Conservation (phyloP, 352 stramenopile genomes). For the Pilasporangium apinafurcum region DNA sequence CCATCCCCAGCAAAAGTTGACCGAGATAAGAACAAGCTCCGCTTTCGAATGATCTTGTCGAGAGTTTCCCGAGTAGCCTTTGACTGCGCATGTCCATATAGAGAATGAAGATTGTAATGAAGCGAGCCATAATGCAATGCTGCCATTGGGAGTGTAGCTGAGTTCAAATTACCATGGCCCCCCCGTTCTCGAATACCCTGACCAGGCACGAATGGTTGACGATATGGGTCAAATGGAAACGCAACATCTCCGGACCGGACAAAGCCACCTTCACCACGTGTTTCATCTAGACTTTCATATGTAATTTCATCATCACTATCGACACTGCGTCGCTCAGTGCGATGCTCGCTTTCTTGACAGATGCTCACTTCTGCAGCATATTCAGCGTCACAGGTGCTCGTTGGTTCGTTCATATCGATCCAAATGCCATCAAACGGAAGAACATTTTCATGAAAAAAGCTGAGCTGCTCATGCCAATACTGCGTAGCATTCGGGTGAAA, state of each 20-base stretch:
- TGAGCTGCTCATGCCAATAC: slow-evolving; percentile 69
- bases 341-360: slow-evolving; percentile 8
- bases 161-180: slow-evolving; percentile 68
- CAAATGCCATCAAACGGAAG: slow-evolving; percentile 78
- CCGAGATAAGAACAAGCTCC: slow-evolving; percentile 59
- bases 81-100: slow-evolving; percentile 71
- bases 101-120: slow-evolving; percentile 84
- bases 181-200: slow-evolving; percentile 28
- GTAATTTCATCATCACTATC: neutral
- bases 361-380: slow-evolving; percentile 27
- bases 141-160: slow-evolving; percentile 70
- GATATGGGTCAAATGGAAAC: slow-evolving; percentile 79
- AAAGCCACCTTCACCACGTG: slow-evolving; percentile 16
- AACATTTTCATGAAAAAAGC: slow-evolving; percentile 46
- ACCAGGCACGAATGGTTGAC: slow-evolving; percentile 65
- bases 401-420: slow-evolving; percentile 82
- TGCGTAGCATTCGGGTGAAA: slow-evolving; percentile 64
- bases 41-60: slow-evolving; percentile 38
- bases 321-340: neutral
- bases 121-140: slow-evolving; percentile 56
- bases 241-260: slow-evolving; percentile 62
- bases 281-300: neutral
- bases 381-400: slow-evolving; percentile 50
- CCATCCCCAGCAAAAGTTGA: slow-evolving; percentile 70
- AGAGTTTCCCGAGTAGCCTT: slow-evolving; percentile 43